These are phyloP conservation scores for Coemansia sp. DNA, from an alignment of 192 early-diverging fungal genomes.

Conservation along the genomic window DNA sequence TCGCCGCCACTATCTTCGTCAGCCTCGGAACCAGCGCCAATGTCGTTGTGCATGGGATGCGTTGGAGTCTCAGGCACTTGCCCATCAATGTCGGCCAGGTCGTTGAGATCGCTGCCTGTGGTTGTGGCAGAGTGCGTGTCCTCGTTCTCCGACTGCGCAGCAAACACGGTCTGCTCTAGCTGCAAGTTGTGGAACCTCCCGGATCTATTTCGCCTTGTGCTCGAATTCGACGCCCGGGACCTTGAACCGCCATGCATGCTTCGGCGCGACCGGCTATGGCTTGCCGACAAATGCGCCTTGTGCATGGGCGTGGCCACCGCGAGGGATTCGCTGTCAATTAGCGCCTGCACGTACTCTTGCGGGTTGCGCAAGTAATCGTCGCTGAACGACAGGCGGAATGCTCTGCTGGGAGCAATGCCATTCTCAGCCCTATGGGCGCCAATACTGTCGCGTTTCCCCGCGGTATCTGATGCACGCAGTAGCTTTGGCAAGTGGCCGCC, in stretches of 20 bases:
- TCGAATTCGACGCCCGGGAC: background rate
- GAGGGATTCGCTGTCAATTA: slow-evolving; percentile 33
- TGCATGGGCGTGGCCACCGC: slow-evolving; percentile 8
- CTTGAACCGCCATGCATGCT: slow-evolving; percentile 6
- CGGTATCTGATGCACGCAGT: slow-evolving; percentile 6
- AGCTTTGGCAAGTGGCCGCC: slow-evolving; percentile 15
- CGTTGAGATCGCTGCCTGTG: slow-evolving; percentile 42
- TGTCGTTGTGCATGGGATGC: slow-evolving; percentile 11
- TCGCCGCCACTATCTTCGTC: slow-evolving; percentile 5
- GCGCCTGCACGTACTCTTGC: slow-evolving; percentile 53
- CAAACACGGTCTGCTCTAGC: slow-evolving; percentile 43
- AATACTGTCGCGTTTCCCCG: background rate
- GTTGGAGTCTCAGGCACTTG: slow-evolving; percentile 30
- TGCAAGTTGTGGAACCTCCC: slow-evolving; percentile 51
- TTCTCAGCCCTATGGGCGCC: background rate
- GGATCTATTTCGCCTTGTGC: slow-evolving; percentile 15
- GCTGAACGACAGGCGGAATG: slow-evolving; percentile 50
- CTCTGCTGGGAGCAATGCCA: slow-evolving; percentile 25
- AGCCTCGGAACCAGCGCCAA: background rate
- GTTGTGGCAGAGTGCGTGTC: slow-evolving; percentile 43
- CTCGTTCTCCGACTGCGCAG: slow-evolving; percentile 38
- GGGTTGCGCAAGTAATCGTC: slow-evolving; percentile 52
- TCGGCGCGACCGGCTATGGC: slow-evolving; percentile 26
- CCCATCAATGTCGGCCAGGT: slow-evolving; percentile 29
- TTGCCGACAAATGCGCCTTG: slow-evolving; percentile 8